phyloP scores from a whole-genome alignment of 192 early-diverging fungal genomes.

The Coemansia aciculifera region DNA sequence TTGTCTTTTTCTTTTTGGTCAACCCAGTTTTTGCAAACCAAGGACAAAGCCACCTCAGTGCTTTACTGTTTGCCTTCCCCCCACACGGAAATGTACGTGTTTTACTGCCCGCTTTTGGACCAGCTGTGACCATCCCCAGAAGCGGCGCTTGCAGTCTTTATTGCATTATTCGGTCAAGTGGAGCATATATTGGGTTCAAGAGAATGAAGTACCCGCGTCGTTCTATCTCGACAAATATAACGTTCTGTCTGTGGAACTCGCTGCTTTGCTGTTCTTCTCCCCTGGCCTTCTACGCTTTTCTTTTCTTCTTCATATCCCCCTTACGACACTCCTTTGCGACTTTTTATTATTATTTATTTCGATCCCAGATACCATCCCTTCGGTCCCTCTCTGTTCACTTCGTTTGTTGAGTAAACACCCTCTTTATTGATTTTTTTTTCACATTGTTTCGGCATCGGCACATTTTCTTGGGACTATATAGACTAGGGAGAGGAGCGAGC shows the following conservation, averaged over 20 bases:
- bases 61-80: neutral
- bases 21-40: too few relatives aligned
- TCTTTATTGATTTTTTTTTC: neutral
- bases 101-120: constrained; percentile 2
- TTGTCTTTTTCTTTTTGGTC: neutral
- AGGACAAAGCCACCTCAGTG: neutral
- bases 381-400: neutral
- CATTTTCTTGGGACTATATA: constrained; percentile 3
- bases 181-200: neutral
- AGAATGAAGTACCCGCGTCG: neutral
- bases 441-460: neutral
- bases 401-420: neutral
- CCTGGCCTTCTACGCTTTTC: neutral
- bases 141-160: neutral
- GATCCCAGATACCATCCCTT: neutral
- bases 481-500: neutral
- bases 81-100: neutral
- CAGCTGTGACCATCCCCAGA: neutral
- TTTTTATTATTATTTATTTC: neutral
- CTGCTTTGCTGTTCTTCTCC: neutral
- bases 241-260: neutral
- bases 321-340: neutral
- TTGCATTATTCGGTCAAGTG: too few relatives aligned
- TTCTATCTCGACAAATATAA: neutral
- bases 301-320: neutral